Evolutionary conservation across 176 grass and related monocot genomes (phyloP).

Genomic region (Rhynchospora tenuis): DNA sequence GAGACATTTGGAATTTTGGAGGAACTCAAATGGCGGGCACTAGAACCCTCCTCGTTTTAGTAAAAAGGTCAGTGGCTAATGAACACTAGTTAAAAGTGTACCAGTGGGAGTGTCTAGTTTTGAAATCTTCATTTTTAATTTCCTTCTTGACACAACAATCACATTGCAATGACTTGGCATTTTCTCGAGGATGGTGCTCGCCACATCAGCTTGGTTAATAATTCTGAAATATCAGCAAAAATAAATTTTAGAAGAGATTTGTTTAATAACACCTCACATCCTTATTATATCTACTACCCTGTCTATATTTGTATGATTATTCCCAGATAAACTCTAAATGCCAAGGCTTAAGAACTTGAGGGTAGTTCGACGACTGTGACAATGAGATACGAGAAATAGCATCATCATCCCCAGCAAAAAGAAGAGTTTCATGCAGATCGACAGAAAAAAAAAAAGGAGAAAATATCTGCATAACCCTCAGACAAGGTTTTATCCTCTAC

Average conservation of each 20-base stretch:
- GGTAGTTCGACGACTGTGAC: neutral
- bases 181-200: constrained; percentile 41
- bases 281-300: neutral
- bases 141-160: constrained; percentile 56
- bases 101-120: constrained; percentile 19
- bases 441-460: neutral
- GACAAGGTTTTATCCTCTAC: neutral
- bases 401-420: neutral
- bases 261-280: neutral
- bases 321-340: neutral
- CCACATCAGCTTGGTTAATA: constrained; percentile 44
- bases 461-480: neutral
- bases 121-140: constrained; percentile 52
- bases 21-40: too few relatives aligned
- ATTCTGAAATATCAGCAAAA: constrained; percentile 52
- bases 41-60: neutral
- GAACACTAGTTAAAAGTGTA: neutral
- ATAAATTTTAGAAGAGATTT: neutral
- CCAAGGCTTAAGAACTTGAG: neutral
- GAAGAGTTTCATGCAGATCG: neutral
- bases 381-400: neutral
- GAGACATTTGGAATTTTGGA: too few relatives aligned
- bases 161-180: constrained; percentile 61
- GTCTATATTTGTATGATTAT: neutral
- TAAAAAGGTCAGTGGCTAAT: constrained; percentile 41